A percentile compares a stretch with the other conserved stretches of the same genome.
Evolutionary conservation across 192 early-diverging fungal species (phyloP).

Genomic region (Backusella liffmaniae): DNA sequence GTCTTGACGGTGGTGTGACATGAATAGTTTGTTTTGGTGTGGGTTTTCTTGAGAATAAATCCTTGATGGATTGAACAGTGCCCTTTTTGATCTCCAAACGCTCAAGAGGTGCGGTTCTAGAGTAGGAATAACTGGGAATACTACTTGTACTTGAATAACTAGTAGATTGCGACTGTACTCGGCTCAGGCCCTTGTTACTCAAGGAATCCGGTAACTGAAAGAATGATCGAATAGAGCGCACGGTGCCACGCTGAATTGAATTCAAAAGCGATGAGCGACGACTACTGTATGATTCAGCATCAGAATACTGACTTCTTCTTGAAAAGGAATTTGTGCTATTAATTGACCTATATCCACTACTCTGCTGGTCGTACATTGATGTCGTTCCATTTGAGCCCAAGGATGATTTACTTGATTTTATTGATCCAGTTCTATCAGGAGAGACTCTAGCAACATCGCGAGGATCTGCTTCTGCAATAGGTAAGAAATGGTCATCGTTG

Average conservation of each 20-base stretch:
- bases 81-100: constrained; percentile 19
- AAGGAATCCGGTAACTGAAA: constrained; percentile 22
- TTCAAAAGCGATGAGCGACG: constrained; percentile 15
- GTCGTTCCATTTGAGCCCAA: neutral
- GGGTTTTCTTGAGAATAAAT: constrained; percentile 14
- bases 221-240: constrained; percentile 28
- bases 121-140: neutral
- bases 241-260: constrained; percentile 27
- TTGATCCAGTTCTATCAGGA: constrained; percentile 7
- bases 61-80: constrained; percentile 16
- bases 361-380: neutral
- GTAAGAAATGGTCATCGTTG: constrained; percentile 39
- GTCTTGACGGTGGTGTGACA: constrained; percentile 2
- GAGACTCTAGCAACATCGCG: constrained; percentile 24
- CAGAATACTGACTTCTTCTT: neutral
- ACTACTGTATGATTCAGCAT: constrained; percentile 6
- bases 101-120: neutral
- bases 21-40: neutral
- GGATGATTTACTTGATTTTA: constrained; percentile 7
- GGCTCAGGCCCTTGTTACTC: constrained; percentile 15
- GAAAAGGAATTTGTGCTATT: neutral
- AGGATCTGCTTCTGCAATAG: constrained; percentile 34
- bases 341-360: neutral
- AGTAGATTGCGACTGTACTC: constrained; percentile 7
- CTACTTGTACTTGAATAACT: constrained; percentile 12